Percentiles rank a stretch among this genome's conserved stretches.
Conservation (phyloP, 805 yeast species). For the Ogataea methylovora region DNA sequence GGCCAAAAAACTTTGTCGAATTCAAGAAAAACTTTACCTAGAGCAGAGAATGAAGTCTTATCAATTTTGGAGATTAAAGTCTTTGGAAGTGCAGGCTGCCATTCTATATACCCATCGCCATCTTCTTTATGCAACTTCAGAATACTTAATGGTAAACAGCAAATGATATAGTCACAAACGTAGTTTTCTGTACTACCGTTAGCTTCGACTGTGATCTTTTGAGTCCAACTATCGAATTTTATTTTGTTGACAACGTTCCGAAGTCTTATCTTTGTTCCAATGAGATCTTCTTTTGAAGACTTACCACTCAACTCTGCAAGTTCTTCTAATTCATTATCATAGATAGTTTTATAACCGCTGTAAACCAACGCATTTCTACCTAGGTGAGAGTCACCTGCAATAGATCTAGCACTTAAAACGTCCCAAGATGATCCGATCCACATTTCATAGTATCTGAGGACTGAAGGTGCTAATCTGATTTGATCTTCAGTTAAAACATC, state of each 20-base stretch:
- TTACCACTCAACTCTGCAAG: constrained; percentile 9
- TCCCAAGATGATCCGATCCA: constrained; percentile 78
- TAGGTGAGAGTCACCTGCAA: constrained; percentile 43
- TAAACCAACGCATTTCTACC: constrained; percentile 69
- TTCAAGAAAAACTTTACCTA: constrained; percentile 42
- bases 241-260: constrained; percentile 19
- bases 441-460: constrained; percentile 49
- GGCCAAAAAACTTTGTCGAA: constrained; percentile 43
- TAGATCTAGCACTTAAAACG: constrained; percentile 50
- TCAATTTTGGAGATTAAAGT: constrained; percentile 19
- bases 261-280: constrained; percentile 11
- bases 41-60: constrained; percentile 29
- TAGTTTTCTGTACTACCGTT: constrained; percentile 8
- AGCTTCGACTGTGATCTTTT: constrained; percentile 13
- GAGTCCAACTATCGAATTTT: constrained; percentile 11
- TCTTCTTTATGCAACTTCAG: constrained; percentile 26
- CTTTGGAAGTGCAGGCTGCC: constrained; percentile 28
- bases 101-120: constrained; percentile 22
- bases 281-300: constrained; percentile 2
- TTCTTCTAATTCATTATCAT: constrained; percentile 23
- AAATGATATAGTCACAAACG: constrained; percentile 32
- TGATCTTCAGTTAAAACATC: constrained; percentile 44
- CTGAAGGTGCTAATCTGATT: constrained; percentile 39
- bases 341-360: constrained; percentile 44
- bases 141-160: constrained; percentile 44